phyloP scores from a whole-genome alignment of 1,139 yeast genomes.

The Kazachstania sp. region DNA sequence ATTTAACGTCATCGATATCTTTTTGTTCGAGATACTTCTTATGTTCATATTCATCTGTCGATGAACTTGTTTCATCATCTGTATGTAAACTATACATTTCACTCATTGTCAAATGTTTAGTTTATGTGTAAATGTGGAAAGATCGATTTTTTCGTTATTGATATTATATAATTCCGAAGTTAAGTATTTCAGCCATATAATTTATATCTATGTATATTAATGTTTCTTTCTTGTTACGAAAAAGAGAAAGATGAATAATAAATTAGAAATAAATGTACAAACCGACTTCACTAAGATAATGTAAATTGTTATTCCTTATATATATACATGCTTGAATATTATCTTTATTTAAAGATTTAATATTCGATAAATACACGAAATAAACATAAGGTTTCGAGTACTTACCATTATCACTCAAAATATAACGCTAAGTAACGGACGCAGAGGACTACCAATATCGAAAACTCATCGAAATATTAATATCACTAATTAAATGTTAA shows the following conservation, averaged over 20 bases:
- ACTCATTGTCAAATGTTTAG: conserved; percentile 2
- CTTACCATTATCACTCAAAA: not conserved
- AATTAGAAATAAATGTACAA: not conserved
- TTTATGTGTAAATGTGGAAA: too few species aligned
- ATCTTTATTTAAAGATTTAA: not conserved
- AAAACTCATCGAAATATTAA: not conserved
- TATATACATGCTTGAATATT: not conserved
- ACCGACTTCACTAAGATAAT: not conserved
- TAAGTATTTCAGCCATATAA: not conserved
- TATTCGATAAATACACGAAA: not conserved
- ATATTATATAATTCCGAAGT: not conserved
- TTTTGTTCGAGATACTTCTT: not conserved
- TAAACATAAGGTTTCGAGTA: not conserved
- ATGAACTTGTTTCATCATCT: conserved; percentile 4
- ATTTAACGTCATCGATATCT: not conserved
- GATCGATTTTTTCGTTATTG: not conserved
- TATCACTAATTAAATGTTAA: not conserved
- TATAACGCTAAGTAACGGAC: not conserved
- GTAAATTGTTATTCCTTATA: not conserved
- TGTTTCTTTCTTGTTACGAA: too few species aligned
- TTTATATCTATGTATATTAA: too few species aligned
- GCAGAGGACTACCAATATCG: too few species aligned
- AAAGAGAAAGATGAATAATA: too few species aligned
- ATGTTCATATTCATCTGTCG: not conserved
- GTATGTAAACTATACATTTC: conserved; percentile 6